A percentile compares a stretch with the other conserved stretches of the same genome.
Conservation (phyloP, 2,329 filamentous ascomycete species). For the Exophiala sp. region DNA sequence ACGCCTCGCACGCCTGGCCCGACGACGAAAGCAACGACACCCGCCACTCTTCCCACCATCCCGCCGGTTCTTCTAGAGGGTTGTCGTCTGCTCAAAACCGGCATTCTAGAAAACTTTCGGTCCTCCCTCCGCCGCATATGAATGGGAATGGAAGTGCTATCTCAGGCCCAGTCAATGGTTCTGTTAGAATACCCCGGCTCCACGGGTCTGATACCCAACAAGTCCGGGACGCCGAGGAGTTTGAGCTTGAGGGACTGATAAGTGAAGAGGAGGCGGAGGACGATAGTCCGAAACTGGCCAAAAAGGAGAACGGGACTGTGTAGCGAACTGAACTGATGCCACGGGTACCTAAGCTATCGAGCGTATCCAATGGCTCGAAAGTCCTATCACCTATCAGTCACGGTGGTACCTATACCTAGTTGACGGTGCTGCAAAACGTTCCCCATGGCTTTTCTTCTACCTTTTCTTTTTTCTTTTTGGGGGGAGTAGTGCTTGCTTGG, state of each 20-base stretch:
- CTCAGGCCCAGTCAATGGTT: conserved; percentile 17
- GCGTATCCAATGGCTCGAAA: too few species aligned
- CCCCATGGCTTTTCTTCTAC: too few species aligned
- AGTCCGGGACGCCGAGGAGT: conserved; percentile 78
- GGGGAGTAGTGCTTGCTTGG: too few species aligned
- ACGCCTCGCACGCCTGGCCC: conserved; percentile 59
- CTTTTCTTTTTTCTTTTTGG: too few species aligned
- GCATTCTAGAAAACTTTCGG: conserved; percentile 14
- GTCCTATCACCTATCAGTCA: too few species aligned
- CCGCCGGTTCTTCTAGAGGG: too few species aligned
- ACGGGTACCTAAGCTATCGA: too few species aligned
- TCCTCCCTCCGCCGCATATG: not conserved
- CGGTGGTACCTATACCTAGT: too few species aligned
- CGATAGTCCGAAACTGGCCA: not conserved
- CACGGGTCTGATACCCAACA: conserved; percentile 38
- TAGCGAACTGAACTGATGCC: not conserved
- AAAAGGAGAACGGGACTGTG: not conserved
- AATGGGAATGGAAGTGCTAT: conserved; percentile 8
- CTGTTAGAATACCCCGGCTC: conserved; percentile 20
- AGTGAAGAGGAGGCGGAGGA: conserved; percentile 54
- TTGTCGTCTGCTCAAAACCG: too few species aligned
- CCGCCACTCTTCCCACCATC: conserved; percentile 2
- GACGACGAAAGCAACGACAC: conserved; percentile 31
- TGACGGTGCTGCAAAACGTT: too few species aligned
- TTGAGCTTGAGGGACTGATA: conserved; percentile 84